Conservation (phyloP, 352 stramenopile genomes). For the Thraustochytrium sp. region DNA sequence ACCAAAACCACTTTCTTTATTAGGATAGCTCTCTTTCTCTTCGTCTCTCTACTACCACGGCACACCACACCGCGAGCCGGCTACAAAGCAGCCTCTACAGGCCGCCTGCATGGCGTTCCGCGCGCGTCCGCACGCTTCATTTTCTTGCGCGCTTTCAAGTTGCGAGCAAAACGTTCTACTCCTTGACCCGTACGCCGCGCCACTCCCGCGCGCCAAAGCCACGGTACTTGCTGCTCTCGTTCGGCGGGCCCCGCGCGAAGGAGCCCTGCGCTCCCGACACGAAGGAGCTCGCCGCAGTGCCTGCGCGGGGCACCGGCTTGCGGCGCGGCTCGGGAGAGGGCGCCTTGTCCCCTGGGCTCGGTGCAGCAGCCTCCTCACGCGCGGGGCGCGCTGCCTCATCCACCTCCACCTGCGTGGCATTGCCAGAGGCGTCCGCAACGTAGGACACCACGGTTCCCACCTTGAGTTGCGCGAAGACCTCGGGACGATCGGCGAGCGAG, state of each 20-base stretch:
- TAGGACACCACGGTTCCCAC: background rate
- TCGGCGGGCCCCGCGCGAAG: background rate
- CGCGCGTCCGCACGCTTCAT: too few species aligned
- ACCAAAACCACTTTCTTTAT: too few species aligned
- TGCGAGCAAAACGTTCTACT: too few species aligned
- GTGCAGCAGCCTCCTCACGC: background rate
- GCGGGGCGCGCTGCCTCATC: background rate
- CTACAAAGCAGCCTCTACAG: too few species aligned
- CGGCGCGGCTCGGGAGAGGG: background rate
- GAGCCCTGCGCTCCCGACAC: background rate
- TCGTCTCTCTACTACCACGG: too few species aligned
- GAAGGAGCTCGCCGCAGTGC: background rate
- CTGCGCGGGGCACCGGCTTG: background rate
- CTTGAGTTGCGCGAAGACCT: background rate
- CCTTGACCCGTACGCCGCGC: background rate
- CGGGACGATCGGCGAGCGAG: background rate
- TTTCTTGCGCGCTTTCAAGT: too few species aligned
- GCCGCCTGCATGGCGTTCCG: too few species aligned
- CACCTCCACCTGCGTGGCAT: background rate
- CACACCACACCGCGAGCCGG: too few species aligned
- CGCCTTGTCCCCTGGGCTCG: background rate
- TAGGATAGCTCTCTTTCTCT: too few species aligned
- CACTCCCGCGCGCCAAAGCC: constrained; percentile 1
- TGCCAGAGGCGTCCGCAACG: background rate
- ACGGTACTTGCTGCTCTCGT: constrained; percentile 17